A percentile compares a stretch with the other conserved stretches of the same genome.
Evolutionary conservation across 1,284 basidiomycete species (phyloP).

Genomic region (Ganoderma lingzhi): DNA sequence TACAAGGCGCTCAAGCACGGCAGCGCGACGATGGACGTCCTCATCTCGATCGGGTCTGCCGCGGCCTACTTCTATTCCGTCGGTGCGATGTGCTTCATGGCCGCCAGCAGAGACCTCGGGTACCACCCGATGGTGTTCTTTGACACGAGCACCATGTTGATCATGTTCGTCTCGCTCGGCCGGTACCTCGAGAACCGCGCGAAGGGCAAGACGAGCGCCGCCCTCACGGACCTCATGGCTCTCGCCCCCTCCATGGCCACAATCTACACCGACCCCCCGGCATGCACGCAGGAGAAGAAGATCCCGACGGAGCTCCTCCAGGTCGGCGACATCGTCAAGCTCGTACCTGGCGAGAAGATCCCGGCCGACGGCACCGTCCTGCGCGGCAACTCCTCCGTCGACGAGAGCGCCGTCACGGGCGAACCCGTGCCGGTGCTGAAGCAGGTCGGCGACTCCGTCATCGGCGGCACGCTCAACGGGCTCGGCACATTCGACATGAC

Average conservation of each 20-base stretch:
- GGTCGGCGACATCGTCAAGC: slow-evolving; percentile 92
- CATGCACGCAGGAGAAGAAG: slow-evolving; percentile 85
- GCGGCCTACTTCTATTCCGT: slow-evolving; percentile 94
- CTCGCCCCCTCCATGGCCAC: slow-evolving; percentile 95
- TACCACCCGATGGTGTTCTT: slow-evolving; percentile 94
- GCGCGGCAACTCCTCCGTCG: slow-evolving; percentile 86
- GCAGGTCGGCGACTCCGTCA: slow-evolving; percentile 82
- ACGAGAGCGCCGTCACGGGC: slow-evolving; percentile 98
- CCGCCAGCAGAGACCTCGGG: slow-evolving; percentile 68
- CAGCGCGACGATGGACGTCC: slow-evolving; percentile 95
- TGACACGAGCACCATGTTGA: slow-evolving; percentile 98
- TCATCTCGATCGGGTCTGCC: slow-evolving; percentile 95
- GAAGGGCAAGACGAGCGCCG: slow-evolving; percentile 96
- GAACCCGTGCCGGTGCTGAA: slow-evolving; percentile 94
- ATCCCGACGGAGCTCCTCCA: slow-evolving; percentile 96
- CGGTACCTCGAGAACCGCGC: slow-evolving; percentile 96
- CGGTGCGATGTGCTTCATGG: slow-evolving; percentile 72
- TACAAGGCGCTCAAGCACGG: slow-evolving; percentile 93
- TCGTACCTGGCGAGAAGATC: slow-evolving; percentile 96
- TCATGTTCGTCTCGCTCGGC: slow-evolving; percentile 96
- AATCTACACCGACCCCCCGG: slow-evolving; percentile 87
- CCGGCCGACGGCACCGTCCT: slow-evolving; percentile 95
- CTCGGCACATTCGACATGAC: slow-evolving; percentile 96
- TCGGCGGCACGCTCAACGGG: slow-evolving; percentile 97
- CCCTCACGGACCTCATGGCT: slow-evolving; percentile 95